Conservation (phyloP, 2,329 filamentous ascomycete species). For the Fusarium sarcochroum region DNA sequence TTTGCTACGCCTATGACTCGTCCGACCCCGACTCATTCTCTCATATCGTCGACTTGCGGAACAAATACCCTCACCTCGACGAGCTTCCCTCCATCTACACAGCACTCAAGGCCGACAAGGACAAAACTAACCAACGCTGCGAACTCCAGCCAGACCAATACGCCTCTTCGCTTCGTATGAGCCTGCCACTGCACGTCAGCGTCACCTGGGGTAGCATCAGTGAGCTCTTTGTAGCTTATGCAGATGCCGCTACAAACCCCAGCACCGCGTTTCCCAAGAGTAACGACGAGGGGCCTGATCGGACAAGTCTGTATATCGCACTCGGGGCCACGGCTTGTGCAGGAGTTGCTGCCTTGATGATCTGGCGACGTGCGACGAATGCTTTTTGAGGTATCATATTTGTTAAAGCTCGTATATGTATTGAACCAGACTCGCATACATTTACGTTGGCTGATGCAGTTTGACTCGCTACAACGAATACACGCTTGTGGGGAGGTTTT, state of each 20-base stretch:
- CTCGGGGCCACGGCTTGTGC: constrained; percentile 80
- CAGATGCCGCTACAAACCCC: constrained; percentile 92
- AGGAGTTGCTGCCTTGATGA: constrained; percentile 74
- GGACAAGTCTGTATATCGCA: constrained; percentile 88
- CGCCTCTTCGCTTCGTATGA: constrained; percentile 87
- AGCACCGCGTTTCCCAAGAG: constrained; percentile 90
- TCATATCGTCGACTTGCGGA: constrained; percentile 86
- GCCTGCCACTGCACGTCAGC: constrained; percentile 92
- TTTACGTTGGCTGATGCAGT: background rate
- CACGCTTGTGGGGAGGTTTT: background rate
- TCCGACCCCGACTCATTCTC: constrained; percentile 96
- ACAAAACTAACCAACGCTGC: constrained; percentile 95
- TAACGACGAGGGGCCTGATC: constrained; percentile 87
- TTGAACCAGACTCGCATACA: background rate
- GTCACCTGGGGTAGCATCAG: constrained; percentile 95
- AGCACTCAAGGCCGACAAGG: constrained; percentile 93
- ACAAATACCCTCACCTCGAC: constrained; percentile 85
- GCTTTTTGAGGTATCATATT: constrained; percentile 51
- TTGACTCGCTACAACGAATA: background rate
- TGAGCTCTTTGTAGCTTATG: constrained; percentile 92
- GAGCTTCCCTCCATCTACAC: constrained; percentile 93
- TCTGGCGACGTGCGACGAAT: constrained; percentile 72
- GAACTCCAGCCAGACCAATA: constrained; percentile 94
- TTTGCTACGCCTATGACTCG: constrained; percentile 97
- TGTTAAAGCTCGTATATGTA: background rate